Evolutionary conservation across 2,329 filamentous ascomycete species (phyloP).

Genomic region (Thelonectria rubi): DNA sequence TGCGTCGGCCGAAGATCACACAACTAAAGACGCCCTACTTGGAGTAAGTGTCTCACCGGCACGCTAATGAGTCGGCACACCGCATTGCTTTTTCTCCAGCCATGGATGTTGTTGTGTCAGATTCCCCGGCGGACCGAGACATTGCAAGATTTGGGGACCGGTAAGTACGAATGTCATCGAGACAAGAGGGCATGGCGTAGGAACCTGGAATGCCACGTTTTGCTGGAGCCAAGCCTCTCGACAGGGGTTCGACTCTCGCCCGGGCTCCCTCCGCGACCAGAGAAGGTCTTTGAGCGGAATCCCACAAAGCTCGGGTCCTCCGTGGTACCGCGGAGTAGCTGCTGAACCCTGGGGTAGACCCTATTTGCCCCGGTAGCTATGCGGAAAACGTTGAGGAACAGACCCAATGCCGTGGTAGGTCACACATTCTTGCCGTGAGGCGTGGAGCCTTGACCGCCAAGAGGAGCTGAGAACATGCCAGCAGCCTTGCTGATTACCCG

Average conservation of each 20-base stretch:
- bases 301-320: constrained; percentile 20
- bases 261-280: constrained; percentile 23
- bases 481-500: constrained; percentile 15
- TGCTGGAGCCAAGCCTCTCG: constrained; percentile 2
- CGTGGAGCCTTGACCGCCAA: constrained; percentile 24
- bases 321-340: constrained; percentile 33
- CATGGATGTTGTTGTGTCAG: constrained; percentile 19
- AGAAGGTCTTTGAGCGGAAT: constrained; percentile 30
- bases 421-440: constrained; percentile 11
- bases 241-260: constrained; percentile 25
- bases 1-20: constrained; percentile 22
- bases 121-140: constrained; percentile 21
- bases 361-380: constrained; percentile 34
- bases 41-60: constrained; percentile 19
- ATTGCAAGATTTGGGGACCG: constrained; percentile 7
- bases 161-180: constrained; percentile 1
- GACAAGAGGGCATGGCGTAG: constrained; percentile 13
- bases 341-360: constrained; percentile 37
- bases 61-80: constrained; percentile 15
- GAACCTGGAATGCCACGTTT: constrained; percentile 16
- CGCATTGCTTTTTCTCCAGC: constrained; percentile 32
- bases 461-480: constrained; percentile 8
- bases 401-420: constrained; percentile 9
- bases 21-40: constrained; percentile 16
- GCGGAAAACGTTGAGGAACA: constrained; percentile 24